phyloP scores from a whole-genome alignment of 177 flowering plant genomes.

The Telopea speciosissima region DNA sequence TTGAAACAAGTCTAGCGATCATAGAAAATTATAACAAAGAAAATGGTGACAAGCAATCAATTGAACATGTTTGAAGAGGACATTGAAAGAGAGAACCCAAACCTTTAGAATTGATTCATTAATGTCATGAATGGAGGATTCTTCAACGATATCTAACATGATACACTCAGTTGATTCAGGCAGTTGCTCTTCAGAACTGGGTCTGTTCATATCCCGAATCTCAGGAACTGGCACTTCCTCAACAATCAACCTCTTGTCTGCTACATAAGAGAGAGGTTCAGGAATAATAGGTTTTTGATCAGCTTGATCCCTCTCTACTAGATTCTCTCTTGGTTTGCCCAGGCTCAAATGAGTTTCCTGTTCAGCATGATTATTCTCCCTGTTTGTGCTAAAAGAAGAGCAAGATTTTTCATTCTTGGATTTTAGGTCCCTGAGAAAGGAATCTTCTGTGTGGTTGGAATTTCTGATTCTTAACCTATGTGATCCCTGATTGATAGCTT shows the following conservation, averaged over 20 bases:
- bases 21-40: background rate
- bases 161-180: slow-evolving; percentile 16
- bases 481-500: slow-evolving; percentile 18
- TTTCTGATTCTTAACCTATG: slow-evolving; percentile 21
- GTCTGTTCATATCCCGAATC: slow-evolving; percentile 12
- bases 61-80: background rate
- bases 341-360: slow-evolving; percentile 17
- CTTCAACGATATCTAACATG: slow-evolving; percentile 8
- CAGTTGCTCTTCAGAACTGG: slow-evolving; percentile 14
- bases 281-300: slow-evolving; percentile 19
- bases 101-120: slow-evolving; percentile 34
- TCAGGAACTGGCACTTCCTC: slow-evolving; percentile 14
- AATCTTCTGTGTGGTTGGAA: slow-evolving; percentile 17
- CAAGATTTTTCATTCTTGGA: slow-evolving; percentile 25
- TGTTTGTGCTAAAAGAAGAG: slow-evolving; percentile 10
- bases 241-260: slow-evolving; percentile 14
- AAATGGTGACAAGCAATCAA: slow-evolving; percentile 1
- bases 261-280: slow-evolving; percentile 12
- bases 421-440: slow-evolving; percentile 20
- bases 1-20: background rate
- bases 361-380: slow-evolving; percentile 15
- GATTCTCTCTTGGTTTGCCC: slow-evolving; percentile 13
- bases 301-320: slow-evolving; percentile 16
- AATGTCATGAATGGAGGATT: slow-evolving; percentile 12
- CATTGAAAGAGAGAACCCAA: slow-evolving; percentile 6